phyloP scores from a whole-genome alignment of 257 asterid genomes.

The Linaria vulgaris region DNA sequence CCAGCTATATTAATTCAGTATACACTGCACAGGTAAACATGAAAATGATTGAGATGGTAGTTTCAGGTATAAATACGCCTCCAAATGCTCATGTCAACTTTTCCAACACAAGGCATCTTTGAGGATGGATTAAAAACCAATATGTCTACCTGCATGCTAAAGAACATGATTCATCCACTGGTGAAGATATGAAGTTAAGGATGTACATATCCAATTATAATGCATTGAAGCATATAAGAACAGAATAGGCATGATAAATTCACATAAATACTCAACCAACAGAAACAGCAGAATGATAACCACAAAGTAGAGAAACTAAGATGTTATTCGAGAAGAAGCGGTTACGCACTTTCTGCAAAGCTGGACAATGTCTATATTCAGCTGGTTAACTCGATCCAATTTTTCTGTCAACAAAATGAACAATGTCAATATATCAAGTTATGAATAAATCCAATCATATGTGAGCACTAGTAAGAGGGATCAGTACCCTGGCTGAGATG shows the following conservation, averaged over 20 bases:
- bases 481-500: slow-evolving; percentile 75
- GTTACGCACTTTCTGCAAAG: slow-evolving; percentile 82
- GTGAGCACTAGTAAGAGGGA: slow-evolving; percentile 22
- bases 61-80: too few relatives aligned
- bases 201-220: not conserved
- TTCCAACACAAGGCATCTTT: too few relatives aligned
- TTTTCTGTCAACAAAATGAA: slow-evolving; percentile 56
- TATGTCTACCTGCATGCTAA: too few relatives aligned
- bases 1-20: too few relatives aligned
- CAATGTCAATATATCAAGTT: slow-evolving; percentile 20
- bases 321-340: slow-evolving; percentile 10
- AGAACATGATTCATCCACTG: too few relatives aligned
- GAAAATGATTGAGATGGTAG: too few relatives aligned
- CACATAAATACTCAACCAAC: slow-evolving; percentile 11
- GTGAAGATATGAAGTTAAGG: not conserved
- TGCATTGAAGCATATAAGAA: not conserved
- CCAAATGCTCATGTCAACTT: too few relatives aligned
- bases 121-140: too few relatives aligned
- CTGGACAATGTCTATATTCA: slow-evolving; percentile 67
- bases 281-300: not conserved
- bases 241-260: not conserved
- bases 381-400: slow-evolving; percentile 64
- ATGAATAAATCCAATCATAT: slow-evolving; percentile 2
- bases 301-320: slow-evolving; percentile 9
- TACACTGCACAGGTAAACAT: too few relatives aligned